Percentiles rank a stretch among this genome's conserved stretches.
phyloP scores from a whole-genome alignment of 1,284 basidiomycete genomes.

The Fomitopsis schrenkii region DNA sequence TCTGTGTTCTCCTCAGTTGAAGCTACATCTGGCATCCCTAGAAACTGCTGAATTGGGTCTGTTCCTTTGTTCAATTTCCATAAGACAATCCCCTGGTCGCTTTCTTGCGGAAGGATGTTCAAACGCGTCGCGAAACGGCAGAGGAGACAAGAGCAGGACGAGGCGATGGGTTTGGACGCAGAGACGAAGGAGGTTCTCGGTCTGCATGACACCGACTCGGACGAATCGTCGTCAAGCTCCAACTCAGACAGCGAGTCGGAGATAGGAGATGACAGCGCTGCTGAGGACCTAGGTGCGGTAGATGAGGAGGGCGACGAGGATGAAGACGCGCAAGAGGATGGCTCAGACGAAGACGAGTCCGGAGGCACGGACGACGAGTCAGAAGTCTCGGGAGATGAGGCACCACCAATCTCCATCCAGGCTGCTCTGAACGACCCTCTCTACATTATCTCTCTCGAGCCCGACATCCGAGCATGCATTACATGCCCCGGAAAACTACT shows the following conservation, averaged over 20 bases:
- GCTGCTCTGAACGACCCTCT: slow-evolving; percentile 64
- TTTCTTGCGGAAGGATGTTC: slow-evolving; percentile 53
- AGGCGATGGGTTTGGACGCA: slow-evolving; percentile 65
- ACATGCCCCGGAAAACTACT: slow-evolving; percentile 74
- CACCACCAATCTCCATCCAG: slow-evolving; percentile 49
- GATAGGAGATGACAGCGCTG: slow-evolving; percentile 3
- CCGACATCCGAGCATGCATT: slow-evolving; percentile 56
- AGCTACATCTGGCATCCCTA: no score
- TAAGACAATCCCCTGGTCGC: neutral
- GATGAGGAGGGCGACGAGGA: slow-evolving; percentile 12
- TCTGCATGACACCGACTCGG: slow-evolving; percentile 69
- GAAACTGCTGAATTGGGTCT: no score
- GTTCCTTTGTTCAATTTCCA: no score
- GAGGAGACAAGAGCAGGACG: slow-evolving; percentile 62
- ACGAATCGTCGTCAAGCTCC: slow-evolving; percentile 49
- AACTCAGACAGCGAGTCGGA: slow-evolving; percentile 23
- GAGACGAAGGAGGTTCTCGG: slow-evolving; percentile 71
- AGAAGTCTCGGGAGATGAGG: slow-evolving; percentile 27
- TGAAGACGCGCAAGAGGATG: slow-evolving; percentile 26
- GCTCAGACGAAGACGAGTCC: slow-evolving; percentile 23
- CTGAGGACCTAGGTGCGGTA: slow-evolving; percentile 17
- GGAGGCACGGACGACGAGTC: slow-evolving; percentile 25
- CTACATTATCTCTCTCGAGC: slow-evolving; percentile 51
- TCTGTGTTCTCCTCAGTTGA: no score
- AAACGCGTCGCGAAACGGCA: slow-evolving; percentile 75